Percentiles rank a stretch among this genome's conserved stretches.
Conservation (phyloP, 208 protist species). For the Leishmania arabica region DNA sequence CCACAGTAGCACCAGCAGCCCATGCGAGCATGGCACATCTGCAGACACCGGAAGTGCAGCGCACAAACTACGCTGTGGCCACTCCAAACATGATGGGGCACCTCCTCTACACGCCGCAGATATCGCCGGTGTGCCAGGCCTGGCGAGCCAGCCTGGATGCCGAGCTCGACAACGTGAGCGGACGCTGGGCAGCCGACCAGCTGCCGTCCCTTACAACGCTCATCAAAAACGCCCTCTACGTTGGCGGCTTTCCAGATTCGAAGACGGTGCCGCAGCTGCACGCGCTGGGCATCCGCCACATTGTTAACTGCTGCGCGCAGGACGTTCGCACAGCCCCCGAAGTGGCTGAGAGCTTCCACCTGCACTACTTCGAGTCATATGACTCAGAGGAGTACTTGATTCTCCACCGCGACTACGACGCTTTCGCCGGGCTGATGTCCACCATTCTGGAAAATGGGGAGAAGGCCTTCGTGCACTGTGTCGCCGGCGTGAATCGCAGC, state of each 20-base stretch:
- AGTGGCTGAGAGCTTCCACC: conserved; percentile 38
- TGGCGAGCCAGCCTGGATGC: conserved; percentile 57
- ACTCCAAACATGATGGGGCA: conserved; percentile 8
- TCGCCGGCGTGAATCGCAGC: conserved; percentile 88
- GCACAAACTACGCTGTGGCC: conserved; percentile 5
- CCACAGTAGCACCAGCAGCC: neutral
- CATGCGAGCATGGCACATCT: conserved; percentile 3
- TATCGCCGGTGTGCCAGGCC: conserved; percentile 39
- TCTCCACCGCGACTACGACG: conserved; percentile 73
- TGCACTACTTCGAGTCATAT: conserved; percentile 49
- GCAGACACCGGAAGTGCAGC: conserved; percentile 43
- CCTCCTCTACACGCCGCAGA: conserved; percentile 70
- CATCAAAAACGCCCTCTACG: conserved; percentile 57
- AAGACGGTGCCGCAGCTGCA: conserved; percentile 58
- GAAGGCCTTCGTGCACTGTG: conserved; percentile 87
- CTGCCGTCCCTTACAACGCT: conserved; percentile 55
- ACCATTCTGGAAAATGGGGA: conserved; percentile 37
- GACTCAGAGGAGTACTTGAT: conserved; percentile 83
- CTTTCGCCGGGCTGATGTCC: conserved; percentile 62
- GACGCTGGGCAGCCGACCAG: conserved; percentile 21
- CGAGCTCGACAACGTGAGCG: conserved; percentile 49
- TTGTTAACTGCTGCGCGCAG: conserved; percentile 82
- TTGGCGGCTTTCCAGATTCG: conserved; percentile 79
- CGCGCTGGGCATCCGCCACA: conserved; percentile 49
- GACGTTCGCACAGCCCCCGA: conserved; percentile 45